A percentile compares a stretch with the other conserved stretches of the same genome.
phyloP scores from a whole-genome alignment of 148 eudicot species.

The Chenopodium berlandieri region DNA sequence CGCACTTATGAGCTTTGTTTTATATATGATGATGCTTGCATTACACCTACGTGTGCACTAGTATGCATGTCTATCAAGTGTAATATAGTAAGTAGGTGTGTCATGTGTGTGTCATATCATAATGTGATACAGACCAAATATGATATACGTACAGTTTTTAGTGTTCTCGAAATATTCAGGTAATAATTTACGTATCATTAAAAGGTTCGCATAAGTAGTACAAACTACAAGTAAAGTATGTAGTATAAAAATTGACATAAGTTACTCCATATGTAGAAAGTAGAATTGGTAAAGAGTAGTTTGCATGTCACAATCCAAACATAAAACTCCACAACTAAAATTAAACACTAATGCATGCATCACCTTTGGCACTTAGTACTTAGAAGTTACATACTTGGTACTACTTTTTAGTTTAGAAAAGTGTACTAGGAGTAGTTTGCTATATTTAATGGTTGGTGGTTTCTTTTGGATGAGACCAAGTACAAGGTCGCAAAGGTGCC shows the following conservation, averaged over 20 bases:
- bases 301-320: slow-evolving; percentile 1
- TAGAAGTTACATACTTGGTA: background rate
- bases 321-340: background rate
- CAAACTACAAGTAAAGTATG: no score
- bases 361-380: background rate
- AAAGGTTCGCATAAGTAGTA: background rate
- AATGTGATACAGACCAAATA: no score
- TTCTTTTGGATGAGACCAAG: slow-evolving; percentile 2
- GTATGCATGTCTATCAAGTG: no score
- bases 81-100: no score
- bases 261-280: background rate
- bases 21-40: no score
- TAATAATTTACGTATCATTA: background rate
- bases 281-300: background rate
- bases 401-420: background rate
- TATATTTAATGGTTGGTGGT: slow-evolving; percentile 7
- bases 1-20: no score
- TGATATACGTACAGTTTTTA: background rate
- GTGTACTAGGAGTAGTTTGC: background rate
- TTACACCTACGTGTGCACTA: no score
- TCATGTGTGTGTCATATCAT: no score
- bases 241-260: background rate
- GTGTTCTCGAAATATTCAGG: background rate
- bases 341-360: background rate
- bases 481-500: background rate